Evolutionary conservation across 371 early-diverging fungal genomes (phyloP).

Genomic region (Conidiobolus incongruus): DNA sequence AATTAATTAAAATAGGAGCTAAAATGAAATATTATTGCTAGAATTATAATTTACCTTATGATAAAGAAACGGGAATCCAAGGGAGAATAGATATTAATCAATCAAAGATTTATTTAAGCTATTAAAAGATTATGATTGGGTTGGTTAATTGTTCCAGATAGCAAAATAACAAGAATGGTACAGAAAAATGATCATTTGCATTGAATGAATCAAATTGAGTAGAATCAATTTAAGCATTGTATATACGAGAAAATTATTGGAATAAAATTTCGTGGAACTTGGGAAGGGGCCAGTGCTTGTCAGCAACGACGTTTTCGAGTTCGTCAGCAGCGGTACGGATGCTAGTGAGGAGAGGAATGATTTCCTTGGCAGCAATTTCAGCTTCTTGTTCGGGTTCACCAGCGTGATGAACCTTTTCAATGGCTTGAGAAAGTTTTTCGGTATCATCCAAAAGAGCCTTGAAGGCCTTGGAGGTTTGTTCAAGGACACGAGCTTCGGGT

Average conservation of each 20-base stretch:
- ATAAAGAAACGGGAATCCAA: too few relatives aligned
- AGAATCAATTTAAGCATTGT: too few relatives aligned
- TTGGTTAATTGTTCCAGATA: too few relatives aligned
- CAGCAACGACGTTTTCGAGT: constrained; percentile 56
- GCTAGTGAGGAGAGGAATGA: constrained; percentile 45
- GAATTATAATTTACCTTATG: too few relatives aligned
- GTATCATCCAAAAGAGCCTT: constrained; percentile 23
- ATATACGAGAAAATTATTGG: constrained; percentile 4
- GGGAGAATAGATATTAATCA: too few relatives aligned
- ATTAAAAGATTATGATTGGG: too few relatives aligned
- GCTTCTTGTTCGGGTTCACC: constrained; percentile 39
- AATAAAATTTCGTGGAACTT: constrained; percentile 89
- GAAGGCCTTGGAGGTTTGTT: constrained; percentile 37
- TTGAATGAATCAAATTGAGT: too few relatives aligned
- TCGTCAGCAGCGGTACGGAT: constrained; percentile 50
- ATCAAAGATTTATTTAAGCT: too few relatives aligned
- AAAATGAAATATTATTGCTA: too few relatives aligned
- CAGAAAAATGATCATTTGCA: too few relatives aligned
- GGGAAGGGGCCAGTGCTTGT: constrained; percentile 88
- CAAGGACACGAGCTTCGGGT: constrained; percentile 50
- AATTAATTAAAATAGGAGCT: too few relatives aligned
- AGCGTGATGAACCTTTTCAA: constrained; percentile 27
- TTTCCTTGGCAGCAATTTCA: constrained; percentile 21
- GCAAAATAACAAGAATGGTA: too few relatives aligned
- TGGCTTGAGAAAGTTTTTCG: constrained; percentile 24